Conservation (phyloP, 2,329 filamentous ascomycete species). For the Colletotrichum sp. region DNA sequence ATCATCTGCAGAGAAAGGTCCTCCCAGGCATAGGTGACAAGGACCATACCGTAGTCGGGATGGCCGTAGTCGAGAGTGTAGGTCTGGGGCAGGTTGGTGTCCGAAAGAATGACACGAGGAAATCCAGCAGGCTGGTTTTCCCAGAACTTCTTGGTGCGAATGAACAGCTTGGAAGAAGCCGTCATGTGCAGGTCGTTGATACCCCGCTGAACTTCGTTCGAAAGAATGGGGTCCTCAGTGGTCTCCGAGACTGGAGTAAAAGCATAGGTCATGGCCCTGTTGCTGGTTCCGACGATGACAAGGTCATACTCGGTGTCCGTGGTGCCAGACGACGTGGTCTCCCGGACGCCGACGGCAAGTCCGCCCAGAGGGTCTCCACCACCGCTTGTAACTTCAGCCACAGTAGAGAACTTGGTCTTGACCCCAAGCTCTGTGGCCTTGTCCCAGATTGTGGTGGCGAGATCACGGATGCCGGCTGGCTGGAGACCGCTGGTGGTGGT, state of each 20-base stretch:
- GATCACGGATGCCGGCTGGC: not conserved
- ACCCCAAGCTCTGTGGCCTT: not conserved
- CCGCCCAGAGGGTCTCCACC: not conserved
- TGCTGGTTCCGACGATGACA: not conserved
- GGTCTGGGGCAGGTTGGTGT: not conserved
- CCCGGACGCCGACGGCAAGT: not conserved
- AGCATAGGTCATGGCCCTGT: not conserved
- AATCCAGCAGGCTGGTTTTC: not conserved
- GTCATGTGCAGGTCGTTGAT: slow-evolving; percentile 1
- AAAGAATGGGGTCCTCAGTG: not conserved
- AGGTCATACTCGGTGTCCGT: not conserved
- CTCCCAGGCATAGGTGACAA: not conserved
- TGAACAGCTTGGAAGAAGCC: not conserved
- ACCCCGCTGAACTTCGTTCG: not conserved
- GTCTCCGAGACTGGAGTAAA: not conserved
- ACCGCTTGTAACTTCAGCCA: not conserved
- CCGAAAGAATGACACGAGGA: not conserved
- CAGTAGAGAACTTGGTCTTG: not conserved
- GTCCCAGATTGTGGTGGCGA: not conserved
- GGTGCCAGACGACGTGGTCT: not conserved
- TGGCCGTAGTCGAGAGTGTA: not conserved
- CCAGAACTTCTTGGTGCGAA: not conserved
- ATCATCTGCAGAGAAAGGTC: not conserved
- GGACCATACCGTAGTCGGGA: not conserved
- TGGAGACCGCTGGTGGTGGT: not conserved